phyloP scores from a whole-genome alignment of 495 filamentous ascomycete genomes.

The Staphylotrichum tortipilum region DNA sequence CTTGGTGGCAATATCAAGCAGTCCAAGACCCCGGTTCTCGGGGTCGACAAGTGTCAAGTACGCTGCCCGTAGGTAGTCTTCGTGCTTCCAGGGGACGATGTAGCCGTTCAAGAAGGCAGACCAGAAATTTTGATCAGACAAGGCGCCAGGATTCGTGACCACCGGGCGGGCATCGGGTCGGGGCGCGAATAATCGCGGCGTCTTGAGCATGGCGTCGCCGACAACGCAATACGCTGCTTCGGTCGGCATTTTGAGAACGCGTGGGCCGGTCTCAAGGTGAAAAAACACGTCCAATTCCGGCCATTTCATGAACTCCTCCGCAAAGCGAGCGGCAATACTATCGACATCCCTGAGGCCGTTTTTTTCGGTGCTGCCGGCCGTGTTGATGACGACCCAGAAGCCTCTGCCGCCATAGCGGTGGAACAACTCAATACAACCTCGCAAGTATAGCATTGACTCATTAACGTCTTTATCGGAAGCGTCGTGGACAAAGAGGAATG shows the following conservation, averaged over 20 bases:
- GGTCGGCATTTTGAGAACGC: not conserved
- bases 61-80: slow-evolving; percentile 9
- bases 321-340: not conserved
- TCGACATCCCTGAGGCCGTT: too few species aligned
- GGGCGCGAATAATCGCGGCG: not conserved
- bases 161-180: too few species aligned
- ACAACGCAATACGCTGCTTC: not conserved
- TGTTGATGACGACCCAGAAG: not conserved
- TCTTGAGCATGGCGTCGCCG: not conserved
- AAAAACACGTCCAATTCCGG: not conserved
- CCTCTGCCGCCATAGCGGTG: not conserved
- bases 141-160: too few species aligned
- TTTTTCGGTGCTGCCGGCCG: not conserved
- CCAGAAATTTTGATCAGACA: not conserved
- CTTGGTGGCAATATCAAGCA: slow-evolving; percentile 14
- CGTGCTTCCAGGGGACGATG: slow-evolving; percentile 3
- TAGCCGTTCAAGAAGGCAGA: not conserved
- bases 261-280: not conserved
- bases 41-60: not conserved
- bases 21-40: not conserved
- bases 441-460: not conserved
- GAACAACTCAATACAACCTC: not conserved
- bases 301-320: not conserved
- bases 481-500: not conserved
- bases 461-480: not conserved